A percentile compares a stretch with the other conserved stretches of the same genome.
These are phyloP conservation scores for Raphanus raphanistrum DNA, from an alignment of 345 rosid species.

Conservation along the genomic window DNA sequence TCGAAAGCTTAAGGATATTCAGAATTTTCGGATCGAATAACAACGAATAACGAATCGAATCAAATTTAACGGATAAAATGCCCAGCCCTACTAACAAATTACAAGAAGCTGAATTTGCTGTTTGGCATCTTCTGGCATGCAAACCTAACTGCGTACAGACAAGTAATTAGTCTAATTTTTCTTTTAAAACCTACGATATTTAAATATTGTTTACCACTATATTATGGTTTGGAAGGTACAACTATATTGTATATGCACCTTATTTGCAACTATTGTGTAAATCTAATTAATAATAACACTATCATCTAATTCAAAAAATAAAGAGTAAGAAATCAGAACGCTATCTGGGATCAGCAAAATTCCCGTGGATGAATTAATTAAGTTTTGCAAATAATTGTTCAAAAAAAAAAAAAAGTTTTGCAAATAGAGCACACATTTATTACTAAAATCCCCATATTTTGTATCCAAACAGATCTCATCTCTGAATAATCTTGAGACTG, in stretches of 20 bases:
- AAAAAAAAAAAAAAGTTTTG: too few relatives aligned
- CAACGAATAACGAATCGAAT: too few relatives aligned
- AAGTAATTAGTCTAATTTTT: conserved; percentile 15
- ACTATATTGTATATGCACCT: neutral
- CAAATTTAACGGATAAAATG: too few relatives aligned
- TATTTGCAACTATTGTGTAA: neutral
- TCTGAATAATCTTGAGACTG: conserved; percentile 2
- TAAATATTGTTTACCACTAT: conserved; percentile 15
- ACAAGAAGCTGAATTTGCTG: conserved; percentile 35
- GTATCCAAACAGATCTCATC: conserved; percentile 16
- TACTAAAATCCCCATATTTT: neutral
- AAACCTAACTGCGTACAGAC: conserved; percentile 39
- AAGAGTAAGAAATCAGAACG: too few relatives aligned
- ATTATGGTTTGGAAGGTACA: conserved; percentile 24
- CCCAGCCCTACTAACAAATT: too few relatives aligned
- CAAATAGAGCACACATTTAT: neutral
- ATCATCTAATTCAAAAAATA: too few relatives aligned
- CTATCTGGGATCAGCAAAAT: conserved; percentile 13
- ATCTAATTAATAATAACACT: neutral
- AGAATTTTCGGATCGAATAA: too few relatives aligned
- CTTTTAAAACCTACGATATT: neutral
- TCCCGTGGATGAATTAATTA: neutral
- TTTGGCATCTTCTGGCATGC: conserved; percentile 45
- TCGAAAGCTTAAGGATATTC: too few relatives aligned
- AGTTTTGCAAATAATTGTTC: neutral